Conservation (phyloP, 306 rosid species). For the Gastrolobium villosum region DNA sequence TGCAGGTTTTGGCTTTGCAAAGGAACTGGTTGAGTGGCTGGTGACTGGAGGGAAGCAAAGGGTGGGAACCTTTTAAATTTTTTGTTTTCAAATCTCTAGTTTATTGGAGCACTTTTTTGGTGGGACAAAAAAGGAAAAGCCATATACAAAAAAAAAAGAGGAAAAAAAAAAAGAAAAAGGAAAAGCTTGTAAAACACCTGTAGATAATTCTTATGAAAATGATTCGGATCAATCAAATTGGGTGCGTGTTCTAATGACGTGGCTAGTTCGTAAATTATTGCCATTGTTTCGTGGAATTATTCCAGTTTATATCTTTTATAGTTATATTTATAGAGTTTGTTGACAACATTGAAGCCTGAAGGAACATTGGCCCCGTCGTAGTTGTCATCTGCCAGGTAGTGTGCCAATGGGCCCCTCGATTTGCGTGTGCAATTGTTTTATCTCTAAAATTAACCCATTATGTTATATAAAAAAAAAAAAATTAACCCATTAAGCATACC, state of each 20-base stretch:
- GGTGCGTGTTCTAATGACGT: constrained; percentile 53
- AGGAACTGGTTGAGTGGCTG: constrained; percentile 37
- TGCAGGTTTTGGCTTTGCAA: constrained; percentile 49
- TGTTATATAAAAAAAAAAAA: no score
- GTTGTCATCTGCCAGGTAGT: constrained; percentile 42
- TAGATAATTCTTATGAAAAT: constrained; percentile 47
- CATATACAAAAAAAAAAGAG: background rate
- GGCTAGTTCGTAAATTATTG: constrained; percentile 48
- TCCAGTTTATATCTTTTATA: background rate
- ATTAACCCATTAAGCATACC: background rate
- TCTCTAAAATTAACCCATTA: constrained; percentile 23
- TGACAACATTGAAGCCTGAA: constrained; percentile 8
- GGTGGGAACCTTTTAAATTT: constrained; percentile 32
- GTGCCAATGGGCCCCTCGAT: constrained; percentile 51
- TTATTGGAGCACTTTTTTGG: constrained; percentile 53
- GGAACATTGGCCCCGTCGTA: constrained; percentile 14
- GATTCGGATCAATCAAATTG: constrained; percentile 49
- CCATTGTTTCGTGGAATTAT: constrained; percentile 40
- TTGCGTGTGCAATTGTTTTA: constrained; percentile 16
- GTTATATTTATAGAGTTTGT: constrained; percentile 34
- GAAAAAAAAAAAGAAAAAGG: constrained; percentile 43
- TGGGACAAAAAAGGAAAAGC: constrained; percentile 41
- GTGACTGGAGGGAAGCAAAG: constrained; percentile 65
- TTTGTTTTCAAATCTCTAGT: constrained; percentile 24
- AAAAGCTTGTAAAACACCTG: constrained; percentile 52